Conservation (phyloP, 1,284 basidiomycete genomes). For the Melanopsichium pennsylvanicum region DNA sequence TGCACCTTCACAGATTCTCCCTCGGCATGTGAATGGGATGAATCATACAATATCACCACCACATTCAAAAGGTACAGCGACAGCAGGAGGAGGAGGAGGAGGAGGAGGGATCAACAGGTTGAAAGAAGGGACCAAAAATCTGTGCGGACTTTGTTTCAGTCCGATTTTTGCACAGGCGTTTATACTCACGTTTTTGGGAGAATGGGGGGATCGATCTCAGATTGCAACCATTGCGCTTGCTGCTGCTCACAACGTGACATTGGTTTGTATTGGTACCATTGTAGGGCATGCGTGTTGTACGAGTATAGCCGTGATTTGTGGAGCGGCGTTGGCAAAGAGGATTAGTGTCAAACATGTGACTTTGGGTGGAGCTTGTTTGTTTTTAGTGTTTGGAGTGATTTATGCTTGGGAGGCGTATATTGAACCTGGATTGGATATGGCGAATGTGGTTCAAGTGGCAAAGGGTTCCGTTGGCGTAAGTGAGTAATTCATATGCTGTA, state of each 20-base stretch:
- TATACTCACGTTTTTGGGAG: conserved; percentile 91
- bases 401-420: conserved; percentile 67
- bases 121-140: conserved; percentile 78
- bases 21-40: too few relatives aligned
- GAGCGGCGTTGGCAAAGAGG: conserved; percentile 76
- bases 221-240: conserved; percentile 96
- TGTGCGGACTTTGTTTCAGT: conserved; percentile 81
- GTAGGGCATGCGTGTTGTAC: conserved; percentile 90
- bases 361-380: conserved; percentile 79
- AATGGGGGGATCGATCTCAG: conserved; percentile 98
- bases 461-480: conserved; percentile 4
- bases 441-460: conserved; percentile 1
- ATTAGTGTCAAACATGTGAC: conserved; percentile 71
- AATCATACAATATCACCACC: too few relatives aligned
- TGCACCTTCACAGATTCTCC: neutral
- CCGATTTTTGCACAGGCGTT: conserved; percentile 97
- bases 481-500: too few relatives aligned
- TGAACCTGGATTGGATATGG: neutral
- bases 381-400: conserved; percentile 76
- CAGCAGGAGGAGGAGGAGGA: too few relatives aligned
- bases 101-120: too few relatives aligned
- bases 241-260: conserved; percentile 83
- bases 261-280: conserved; percentile 89
- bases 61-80: too few relatives aligned
- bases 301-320: conserved; percentile 84